Base-by-base conservation (phyloP, 2,329 filamentous ascomycete species). In the Ceratocystiopsis brevicomis region DNA sequence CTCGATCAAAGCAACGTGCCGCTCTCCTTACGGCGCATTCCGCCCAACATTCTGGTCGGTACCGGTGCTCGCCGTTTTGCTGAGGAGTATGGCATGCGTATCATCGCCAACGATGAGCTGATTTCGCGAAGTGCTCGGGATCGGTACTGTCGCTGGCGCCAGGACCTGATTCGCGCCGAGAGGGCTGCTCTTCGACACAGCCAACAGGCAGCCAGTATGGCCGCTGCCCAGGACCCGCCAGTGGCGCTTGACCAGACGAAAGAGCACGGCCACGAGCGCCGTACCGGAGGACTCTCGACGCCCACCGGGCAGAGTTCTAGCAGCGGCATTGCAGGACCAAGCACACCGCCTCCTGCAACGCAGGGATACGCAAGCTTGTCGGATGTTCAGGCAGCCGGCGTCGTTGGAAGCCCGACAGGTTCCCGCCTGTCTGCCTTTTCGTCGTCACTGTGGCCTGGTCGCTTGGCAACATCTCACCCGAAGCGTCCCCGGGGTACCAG, bases 1-100 rank as follows among this genome's bases (percentile, higher is more conserved):
- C 75, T 94, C 18, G 81, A 94, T 45, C 71, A 73, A 45, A 83
- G 84, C 45, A 81, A 73, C 41, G 70, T 76, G 45, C 76, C 81
- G 1, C 62, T 96, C n/a, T 83, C 84, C 9, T 71, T 96, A 41
- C 76, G 82, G 44, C 78, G 90, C 44, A 86, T 98, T 4, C 87
- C 92, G 10, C 90, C 90, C 11, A 96, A 95, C 53, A 74, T 95
- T 19, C 71, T 98, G 2, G 82, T 93, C 12, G 84, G 85, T 33
- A 69, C 82, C 51, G 90, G 90, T 12, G 90, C 90, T 15, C 79
- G 73, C 38, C 73, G 80, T n/a, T 98, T 92, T 59, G 90, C 88
- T 0, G 73, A 73, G 47, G 77, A 88, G 46, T 73, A 86, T 51
- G 78, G 82, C 10, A 74, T 96, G 56, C 63, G 71, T 0, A 66